These are phyloP conservation scores for Candida insectorum DNA, from an alignment of 805 yeast genomes.

Conservation along the genomic window DNA sequence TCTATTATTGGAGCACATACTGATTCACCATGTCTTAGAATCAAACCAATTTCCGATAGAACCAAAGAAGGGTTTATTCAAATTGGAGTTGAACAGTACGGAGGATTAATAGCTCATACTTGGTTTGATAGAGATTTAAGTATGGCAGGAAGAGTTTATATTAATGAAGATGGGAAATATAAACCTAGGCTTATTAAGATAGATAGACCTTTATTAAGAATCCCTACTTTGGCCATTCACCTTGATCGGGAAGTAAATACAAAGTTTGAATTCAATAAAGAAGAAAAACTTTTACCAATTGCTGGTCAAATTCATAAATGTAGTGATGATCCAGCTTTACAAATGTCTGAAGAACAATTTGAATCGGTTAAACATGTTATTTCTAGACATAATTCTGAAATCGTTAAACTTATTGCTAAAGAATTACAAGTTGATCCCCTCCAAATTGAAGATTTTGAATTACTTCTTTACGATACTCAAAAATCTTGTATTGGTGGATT, in stretches of 20 bases:
- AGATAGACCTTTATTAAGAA: slow-evolving; percentile 79
- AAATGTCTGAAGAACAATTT: slow-evolving; percentile 51
- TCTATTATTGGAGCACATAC: slow-evolving; percentile 95
- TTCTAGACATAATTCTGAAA: slow-evolving; percentile 72
- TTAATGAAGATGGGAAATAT: slow-evolving; percentile 38
- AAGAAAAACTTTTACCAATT: slow-evolving; percentile 81
- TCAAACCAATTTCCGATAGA: slow-evolving; percentile 81
- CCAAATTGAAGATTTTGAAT: slow-evolving; percentile 88
- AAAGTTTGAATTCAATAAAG: slow-evolving; percentile 87
- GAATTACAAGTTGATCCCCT: slow-evolving; percentile 50
- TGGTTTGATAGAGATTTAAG: slow-evolving; percentile 96
- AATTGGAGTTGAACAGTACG: slow-evolving; percentile 91
- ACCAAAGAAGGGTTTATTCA: slow-evolving; percentile 74
- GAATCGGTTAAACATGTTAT: slow-evolving; percentile 62
- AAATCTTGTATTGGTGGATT: slow-evolving; percentile 82
- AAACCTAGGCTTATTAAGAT: slow-evolving; percentile 73
- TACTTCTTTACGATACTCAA: slow-evolving; percentile 82
- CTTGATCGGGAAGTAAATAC: slow-evolving; percentile 70
- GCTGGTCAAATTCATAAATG: slow-evolving; percentile 60
- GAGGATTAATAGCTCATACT: slow-evolving; percentile 95
- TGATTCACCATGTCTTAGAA: slow-evolving; percentile 85
- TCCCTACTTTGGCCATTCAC: slow-evolving; percentile 94
- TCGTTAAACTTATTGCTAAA: slow-evolving; percentile 65
- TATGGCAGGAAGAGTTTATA: slow-evolving; percentile 87
- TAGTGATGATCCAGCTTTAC: slow-evolving; percentile 48